Base-by-base conservation (phyloP, 2,329 filamentous ascomycete species). In the Leptographium lundbergii region DNA sequence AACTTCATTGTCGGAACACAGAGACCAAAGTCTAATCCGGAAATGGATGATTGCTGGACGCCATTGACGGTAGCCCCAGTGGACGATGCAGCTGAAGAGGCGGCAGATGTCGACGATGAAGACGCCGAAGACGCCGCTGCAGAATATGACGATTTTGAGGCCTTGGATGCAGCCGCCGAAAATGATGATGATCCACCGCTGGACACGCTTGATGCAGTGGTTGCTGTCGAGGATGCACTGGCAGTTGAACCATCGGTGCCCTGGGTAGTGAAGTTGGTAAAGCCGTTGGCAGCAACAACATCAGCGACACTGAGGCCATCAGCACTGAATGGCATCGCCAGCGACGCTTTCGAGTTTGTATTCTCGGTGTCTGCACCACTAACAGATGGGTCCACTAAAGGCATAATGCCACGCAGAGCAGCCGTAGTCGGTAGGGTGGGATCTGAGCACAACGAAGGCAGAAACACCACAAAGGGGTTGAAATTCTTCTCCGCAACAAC, bases 381-480 rank as follows among this genome's bases (percentile, higher is more conserved):
- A 47, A 87, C 82, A 61, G 72, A 80, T 2, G 86, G 85, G 68
- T 88, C 86, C 61, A 88, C 79, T 14, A 85, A 75, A 29, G 85
- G 85, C 4, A 86, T 75, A 59, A 89, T 83, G 62, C 86, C 86
- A 51, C 85, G 77, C 34, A 88, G 80, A 58, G 76, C 76, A 29
- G 71, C 71, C 7, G 81, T 87, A 34, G 75, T 78, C 11, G 86
- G 86, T 2, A 89, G 78, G 29, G 75, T 73, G 2, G 83, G 72
- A 63, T 88, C 82, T 42, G 74, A 78, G 71, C 86, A 88, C 67
- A 89, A 79, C 61, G 77, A 81, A 22, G 81, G 84, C 39, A 82
- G 75, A 66, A 73, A 73, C 62, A 80, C 77, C 58, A 71, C 79
- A 63, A 83, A 87, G 57, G 82, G 83, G 48, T 65, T 65, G 52